These are phyloP conservation scores for Penicillium crustosum DNA, from an alignment of 2,329 filamentous ascomycete species.

Conservation along the genomic window DNA sequence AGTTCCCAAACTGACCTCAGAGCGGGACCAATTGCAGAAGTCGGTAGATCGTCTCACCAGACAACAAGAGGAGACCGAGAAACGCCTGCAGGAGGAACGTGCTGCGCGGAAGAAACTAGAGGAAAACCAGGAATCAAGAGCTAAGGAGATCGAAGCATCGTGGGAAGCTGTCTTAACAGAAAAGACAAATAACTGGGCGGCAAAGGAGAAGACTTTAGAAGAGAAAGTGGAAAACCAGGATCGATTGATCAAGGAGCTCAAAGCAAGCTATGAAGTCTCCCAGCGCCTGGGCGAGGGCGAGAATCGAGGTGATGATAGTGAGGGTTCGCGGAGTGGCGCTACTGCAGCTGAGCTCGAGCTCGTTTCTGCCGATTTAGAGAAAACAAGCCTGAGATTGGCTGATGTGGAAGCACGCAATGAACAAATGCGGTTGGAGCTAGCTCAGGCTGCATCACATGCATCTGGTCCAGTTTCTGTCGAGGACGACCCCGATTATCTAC, in stretches of 20 bases:
- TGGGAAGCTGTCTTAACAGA: slow-evolving; percentile 89
- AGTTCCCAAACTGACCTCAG: slow-evolving; percentile 80
- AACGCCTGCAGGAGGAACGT: slow-evolving; percentile 75
- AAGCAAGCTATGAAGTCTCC: slow-evolving; percentile 94
- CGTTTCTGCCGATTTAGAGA: slow-evolving; percentile 85
- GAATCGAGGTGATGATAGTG: slow-evolving; percentile 65
- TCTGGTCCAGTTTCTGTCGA: slow-evolving; percentile 64
- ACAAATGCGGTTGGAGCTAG: slow-evolving; percentile 84
- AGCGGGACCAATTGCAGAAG: slow-evolving; percentile 83
- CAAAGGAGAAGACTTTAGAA: slow-evolving; percentile 85
- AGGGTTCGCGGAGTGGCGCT: slow-evolving; percentile 64
- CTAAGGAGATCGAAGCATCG: slow-evolving; percentile 85
- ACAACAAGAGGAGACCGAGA: slow-evolving; percentile 81
- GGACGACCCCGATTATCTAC: slow-evolving; percentile 85
- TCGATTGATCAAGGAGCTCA: slow-evolving; percentile 85
- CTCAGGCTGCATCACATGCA: slow-evolving; percentile 76
- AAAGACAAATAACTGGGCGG: slow-evolving; percentile 94
- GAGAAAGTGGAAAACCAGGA: slow-evolving; percentile 96
- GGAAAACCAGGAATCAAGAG: slow-evolving; percentile 70
- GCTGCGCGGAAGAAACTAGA: slow-evolving; percentile 72
- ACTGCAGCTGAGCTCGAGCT: slow-evolving; percentile 91
- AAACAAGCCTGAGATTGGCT: slow-evolving; percentile 79
- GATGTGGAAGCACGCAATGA: slow-evolving; percentile 95
- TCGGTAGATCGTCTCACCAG: slow-evolving; percentile 71
- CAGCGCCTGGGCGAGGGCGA: slow-evolving; percentile 74